Conservation (phyloP, 768 basidiomycete species). For the Podaxis pistillaris region DNA sequence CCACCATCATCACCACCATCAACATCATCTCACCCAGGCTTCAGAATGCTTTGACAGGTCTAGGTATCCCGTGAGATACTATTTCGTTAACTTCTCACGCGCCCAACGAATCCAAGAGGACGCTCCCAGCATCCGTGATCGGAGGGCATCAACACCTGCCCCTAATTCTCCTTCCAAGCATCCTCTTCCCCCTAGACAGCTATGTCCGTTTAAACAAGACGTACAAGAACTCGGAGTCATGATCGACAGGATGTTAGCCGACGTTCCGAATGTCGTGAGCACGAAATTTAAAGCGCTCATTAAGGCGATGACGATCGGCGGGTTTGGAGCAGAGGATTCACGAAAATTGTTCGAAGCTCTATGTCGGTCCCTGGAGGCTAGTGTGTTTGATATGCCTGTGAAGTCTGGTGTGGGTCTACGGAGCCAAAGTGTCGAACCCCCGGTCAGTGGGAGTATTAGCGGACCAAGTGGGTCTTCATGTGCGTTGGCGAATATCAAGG, state of each 20-base stretch:
- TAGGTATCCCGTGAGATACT: conserved; percentile 38
- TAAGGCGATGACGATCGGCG: conserved; percentile 45
- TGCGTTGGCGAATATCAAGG: background rate
- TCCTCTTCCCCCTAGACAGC: conserved; percentile 14
- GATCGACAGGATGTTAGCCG: conserved; percentile 33
- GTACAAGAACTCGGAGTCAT: conserved; percentile 39
- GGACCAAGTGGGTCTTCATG: background rate
- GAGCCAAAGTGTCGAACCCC: background rate
- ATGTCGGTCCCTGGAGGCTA: conserved; percentile 40
- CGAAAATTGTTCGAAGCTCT: conserved; percentile 50
- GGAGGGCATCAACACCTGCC: background rate
- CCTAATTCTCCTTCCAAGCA: background rate
- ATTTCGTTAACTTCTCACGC: conserved; percentile 29
- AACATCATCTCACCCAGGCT: conserved; percentile 6
- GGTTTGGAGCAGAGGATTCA: conserved; percentile 48
- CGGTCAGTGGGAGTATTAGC: background rate
- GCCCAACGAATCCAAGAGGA: conserved; percentile 20
- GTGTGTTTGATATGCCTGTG: conserved; percentile 33
- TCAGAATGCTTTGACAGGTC: conserved; percentile 33
- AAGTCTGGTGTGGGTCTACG: background rate
- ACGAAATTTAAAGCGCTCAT: conserved; percentile 42
- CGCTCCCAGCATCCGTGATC: background rate
- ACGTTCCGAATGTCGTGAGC: conserved; percentile 22
- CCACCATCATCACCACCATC: conserved; percentile 12
- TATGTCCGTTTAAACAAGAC: conserved; percentile 32